These are phyloP conservation scores for Sporothrix pseudoabietina DNA, from an alignment of 2,329 filamentous ascomycete species.

Conservation along the genomic window DNA sequence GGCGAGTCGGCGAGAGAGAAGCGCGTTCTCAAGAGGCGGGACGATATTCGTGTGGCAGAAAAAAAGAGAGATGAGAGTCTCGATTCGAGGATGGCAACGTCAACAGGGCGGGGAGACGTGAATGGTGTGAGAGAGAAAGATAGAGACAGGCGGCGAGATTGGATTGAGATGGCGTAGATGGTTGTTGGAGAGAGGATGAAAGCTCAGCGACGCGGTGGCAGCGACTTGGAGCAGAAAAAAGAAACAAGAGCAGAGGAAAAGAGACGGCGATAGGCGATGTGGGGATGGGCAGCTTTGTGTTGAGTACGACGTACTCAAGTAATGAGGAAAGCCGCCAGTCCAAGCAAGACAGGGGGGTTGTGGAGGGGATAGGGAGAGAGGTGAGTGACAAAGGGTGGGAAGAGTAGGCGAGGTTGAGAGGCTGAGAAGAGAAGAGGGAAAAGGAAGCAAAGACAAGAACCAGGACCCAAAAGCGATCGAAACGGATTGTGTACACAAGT, in stretches of 20 bases:
- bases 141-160: neutral
- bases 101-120: neutral
- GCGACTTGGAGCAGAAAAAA: neutral
- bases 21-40: slow-evolving; percentile 3
- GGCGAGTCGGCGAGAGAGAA: slow-evolving; percentile 1
- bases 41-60: neutral
- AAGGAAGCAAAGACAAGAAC: slow-evolving; percentile 6
- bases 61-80: neutral
- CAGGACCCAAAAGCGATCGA: slow-evolving; percentile 3
- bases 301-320: neutral
- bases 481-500: slow-evolving; percentile 14
- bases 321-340: slow-evolving; percentile 18
- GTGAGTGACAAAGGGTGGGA: neutral
- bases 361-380: neutral
- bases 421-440: neutral
- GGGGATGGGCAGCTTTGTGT: slow-evolving; percentile 9
- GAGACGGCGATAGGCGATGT: slow-evolving; percentile 2
- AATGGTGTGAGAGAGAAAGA: neutral
- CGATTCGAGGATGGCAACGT: neutral
- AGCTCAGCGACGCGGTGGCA: neutral
- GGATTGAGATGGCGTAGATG: neutral
- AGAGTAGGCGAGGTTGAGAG: neutral
- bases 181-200: neutral
- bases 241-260: neutral
- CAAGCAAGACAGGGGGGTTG: slow-evolving; percentile 17